Conservation (phyloP, 768 basidiomycete species). For the Ramaria sp. region DNA sequence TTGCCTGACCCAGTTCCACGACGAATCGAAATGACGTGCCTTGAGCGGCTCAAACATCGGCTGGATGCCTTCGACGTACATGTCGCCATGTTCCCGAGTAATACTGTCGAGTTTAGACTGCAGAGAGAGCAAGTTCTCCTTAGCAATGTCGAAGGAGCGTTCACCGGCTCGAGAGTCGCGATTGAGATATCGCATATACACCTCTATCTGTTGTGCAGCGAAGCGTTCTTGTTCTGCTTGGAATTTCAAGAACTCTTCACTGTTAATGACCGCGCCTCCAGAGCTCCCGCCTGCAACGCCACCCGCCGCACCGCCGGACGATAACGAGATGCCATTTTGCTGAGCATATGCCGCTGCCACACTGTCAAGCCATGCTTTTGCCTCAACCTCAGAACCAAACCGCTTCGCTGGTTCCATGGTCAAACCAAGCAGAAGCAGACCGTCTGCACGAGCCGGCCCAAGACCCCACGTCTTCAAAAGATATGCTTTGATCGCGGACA, state of each 20-base stretch:
- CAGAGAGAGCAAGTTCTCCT: conserved; percentile 55
- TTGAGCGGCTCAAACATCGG: conserved; percentile 92
- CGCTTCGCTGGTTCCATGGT: conserved; percentile 94
- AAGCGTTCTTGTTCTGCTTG: conserved; percentile 88
- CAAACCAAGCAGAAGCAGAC: conserved; percentile 80
- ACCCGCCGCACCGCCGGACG: conserved; percentile 50
- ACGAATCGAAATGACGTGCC: conserved; percentile 96
- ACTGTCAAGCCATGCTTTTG: conserved; percentile 85
- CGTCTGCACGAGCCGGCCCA: conserved; percentile 83
- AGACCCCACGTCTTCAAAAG: conserved; percentile 92
- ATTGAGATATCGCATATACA: conserved; percentile 94
- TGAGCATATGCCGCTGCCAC: conserved; percentile 81
- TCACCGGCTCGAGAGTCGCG: conserved; percentile 91
- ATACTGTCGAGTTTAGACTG: conserved; percentile 87
- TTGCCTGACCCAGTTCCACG: conserved; percentile 99
- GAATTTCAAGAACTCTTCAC: conserved; percentile 97
- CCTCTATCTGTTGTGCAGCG: conserved; percentile 85
- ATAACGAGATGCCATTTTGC: conserved; percentile 77
- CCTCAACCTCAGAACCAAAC: conserved; percentile 81
- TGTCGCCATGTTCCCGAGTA: conserved; percentile 83
- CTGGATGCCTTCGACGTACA: conserved; percentile 89
- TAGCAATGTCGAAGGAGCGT: conserved; percentile 80
- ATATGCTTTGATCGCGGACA: conserved; percentile 81
- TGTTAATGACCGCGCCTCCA: conserved; percentile 89
- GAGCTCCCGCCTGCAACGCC: conserved; percentile 44